Conservation (phyloP, 2,329 filamentous ascomycete genomes). For the Scedosporium apiospermum region DNA sequence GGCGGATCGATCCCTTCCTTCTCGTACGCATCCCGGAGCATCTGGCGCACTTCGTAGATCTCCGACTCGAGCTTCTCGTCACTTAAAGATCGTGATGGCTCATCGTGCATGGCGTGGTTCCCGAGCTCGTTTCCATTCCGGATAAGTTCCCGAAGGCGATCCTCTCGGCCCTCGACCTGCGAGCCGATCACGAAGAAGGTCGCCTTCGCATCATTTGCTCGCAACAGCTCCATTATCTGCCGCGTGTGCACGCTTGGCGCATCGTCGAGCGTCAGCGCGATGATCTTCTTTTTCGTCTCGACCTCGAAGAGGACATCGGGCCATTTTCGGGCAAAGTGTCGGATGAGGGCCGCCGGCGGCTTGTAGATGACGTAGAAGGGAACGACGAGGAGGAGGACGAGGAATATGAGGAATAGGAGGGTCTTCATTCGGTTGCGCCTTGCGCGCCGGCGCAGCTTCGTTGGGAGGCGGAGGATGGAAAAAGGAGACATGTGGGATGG, state of each 20-base stretch:
- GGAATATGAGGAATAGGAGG: conserved; percentile 30
- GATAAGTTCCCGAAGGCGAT: conserved; percentile 47
- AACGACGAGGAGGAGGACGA: conserved; percentile 24
- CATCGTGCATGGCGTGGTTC: conserved; percentile 86
- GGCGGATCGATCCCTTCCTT: conserved; percentile 31
- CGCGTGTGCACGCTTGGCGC: conserved; percentile 64
- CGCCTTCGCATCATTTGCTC: conserved; percentile 56
- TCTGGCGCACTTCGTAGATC: conserved; percentile 53
- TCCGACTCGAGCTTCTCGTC: conserved; percentile 51
- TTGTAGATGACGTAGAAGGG: conserved; percentile 68
- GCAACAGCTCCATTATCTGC: conserved; percentile 61
- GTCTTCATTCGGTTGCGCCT: conserved; percentile 50
- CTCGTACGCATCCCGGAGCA: conserved; percentile 48
- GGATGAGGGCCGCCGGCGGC: conserved; percentile 62
- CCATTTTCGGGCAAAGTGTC: conserved; percentile 60
- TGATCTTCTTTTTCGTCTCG: conserved; percentile 46
- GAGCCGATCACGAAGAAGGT: conserved; percentile 86
- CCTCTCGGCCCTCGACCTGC: conserved; percentile 53
- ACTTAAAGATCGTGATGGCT: conserved; percentile 56
- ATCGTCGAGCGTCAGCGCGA: conserved; percentile 84
- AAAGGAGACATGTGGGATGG: conserved; percentile 21
- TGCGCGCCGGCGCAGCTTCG: conserved; percentile 46
- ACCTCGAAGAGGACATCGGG: conserved; percentile 74
- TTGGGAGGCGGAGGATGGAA: conserved; percentile 44
- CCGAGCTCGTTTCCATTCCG: conserved; percentile 60